Base-by-base conservation (phyloP, 73 alveolate species). In the Urostyla sp. region DNA sequence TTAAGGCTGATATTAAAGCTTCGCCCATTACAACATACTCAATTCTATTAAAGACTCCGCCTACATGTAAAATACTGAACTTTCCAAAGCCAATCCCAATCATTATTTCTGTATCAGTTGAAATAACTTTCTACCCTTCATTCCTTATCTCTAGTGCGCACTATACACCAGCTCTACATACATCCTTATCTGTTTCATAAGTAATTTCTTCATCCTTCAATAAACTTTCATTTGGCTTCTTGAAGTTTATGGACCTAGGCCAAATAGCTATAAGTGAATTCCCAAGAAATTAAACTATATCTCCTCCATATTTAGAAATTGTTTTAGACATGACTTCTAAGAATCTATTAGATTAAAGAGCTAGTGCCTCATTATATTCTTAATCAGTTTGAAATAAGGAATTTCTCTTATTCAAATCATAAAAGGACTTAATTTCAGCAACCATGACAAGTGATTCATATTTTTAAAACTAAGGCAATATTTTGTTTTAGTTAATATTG, bases 51-150 rank as follows among this genome's bases (percentile, higher is more conserved):
- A 66, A 43, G 20, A 66, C 80, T 6, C 80, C 80, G 1, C 80
- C 80, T 40, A 44, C 80, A 66, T 66, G 80, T 13, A 66, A 46
- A 8, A 66, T 66, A 3, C 80, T 63, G 44, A 59, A 66, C 23
- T 66, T 49, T 6, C 80, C 80, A 66, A 66, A 66, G 15, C 80
- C 80, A 15, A 66, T 13, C 18, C 80, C 80, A 50, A 66, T 66
- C 11, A 43, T n/a, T 66, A 66, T 66, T 36, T 59, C 76, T 31
- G 80, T 66, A 18, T 32, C 21, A 7, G n/a, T 7, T 2, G 80
- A 66, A 8, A 66, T 37, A 4, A 43, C 44, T 45, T 66, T 66
- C 26, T 66, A 48, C 50, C 80, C 27, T 40, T 66, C 80, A 20
- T 43, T 66, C 28, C 44, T 66, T 18, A 66, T 66, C 13, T 66